Base-by-base conservation (phyloP, 352 stramenopile genomes). In the Paralagenidium karlingii region DNA sequence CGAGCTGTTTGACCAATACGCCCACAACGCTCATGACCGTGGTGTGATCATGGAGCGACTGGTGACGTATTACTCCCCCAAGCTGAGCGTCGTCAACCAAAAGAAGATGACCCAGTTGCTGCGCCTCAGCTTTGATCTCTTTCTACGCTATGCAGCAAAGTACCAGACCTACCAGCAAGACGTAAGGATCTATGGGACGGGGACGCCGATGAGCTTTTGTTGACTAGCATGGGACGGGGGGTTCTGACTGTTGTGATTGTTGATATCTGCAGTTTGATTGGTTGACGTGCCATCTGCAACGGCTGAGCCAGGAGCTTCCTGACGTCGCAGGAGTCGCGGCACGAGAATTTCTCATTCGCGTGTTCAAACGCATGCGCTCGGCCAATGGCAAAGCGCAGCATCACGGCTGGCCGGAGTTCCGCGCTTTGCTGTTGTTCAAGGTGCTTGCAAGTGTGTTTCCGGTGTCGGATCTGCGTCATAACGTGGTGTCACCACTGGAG, bases 31-130 rank as follows among this genome's bases (percentile, higher is more conserved):
- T 3, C 7, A 20, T 20, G 74, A 89, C 43, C 84, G 78, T 22
- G 77, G 65, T 11, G 63, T 86, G 12, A 95, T 98, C 36, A 58
- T 98, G 22, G 62, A 94, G 50, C 85, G 94, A 24, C 86, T 98
- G 34, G 63, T 96, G 31, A 79, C 69, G 33, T 92, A 84, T 38
- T 97, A 97, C 65, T 97, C 86, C 20, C 77, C 94, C n/a, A 71
- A 85, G 33, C 51, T 98, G 24, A 92, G 92, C 47, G 83, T 88
- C 34, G 81, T 88, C 21, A 98, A 98, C 62, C 83, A 93, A 48
- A 66, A 85, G 47, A 87, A 83, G 30, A 95, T 96, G 26, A 87
- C 94, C 28, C 83, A 98, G 3, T 68, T 98, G 32, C 55, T 97
- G 32, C 83, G 82, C 20, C n/a, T n/a, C n/a, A n/a, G n/a, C n/a